A percentile compares a stretch with the other conserved stretches of the same genome.
These are phyloP conservation scores for Pyricularia grisea DNA, from an alignment of 2,329 filamentous ascomycete genomes.

Conservation along the genomic window DNA sequence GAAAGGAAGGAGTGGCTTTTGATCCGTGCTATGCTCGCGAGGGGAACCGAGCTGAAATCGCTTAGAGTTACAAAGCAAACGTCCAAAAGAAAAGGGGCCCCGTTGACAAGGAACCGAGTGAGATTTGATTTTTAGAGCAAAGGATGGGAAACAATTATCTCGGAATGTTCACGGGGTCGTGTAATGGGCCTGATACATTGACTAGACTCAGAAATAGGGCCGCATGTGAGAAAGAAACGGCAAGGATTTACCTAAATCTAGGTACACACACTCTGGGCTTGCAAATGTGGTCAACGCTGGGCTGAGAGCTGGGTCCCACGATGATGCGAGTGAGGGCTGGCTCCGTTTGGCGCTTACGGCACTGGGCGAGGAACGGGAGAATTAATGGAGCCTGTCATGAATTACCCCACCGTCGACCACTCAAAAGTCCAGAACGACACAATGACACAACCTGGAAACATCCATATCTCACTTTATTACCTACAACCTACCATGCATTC, in stretches of 20 bases:
- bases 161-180: neutral
- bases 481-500: neutral
- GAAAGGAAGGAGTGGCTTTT: neutral
- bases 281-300: neutral
- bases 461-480: neutral
- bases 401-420: constrained; percentile 3
- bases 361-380: neutral
- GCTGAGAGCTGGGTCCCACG: neutral
- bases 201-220: neutral
- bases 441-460: neutral
- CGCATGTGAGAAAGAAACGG: neutral
- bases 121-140: neutral
- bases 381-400: neutral
- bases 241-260: neutral
- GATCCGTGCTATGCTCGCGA: neutral
- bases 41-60: neutral
- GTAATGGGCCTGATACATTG: neutral
- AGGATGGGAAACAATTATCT: neutral
- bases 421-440: constrained; percentile 1
- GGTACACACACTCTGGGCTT: neutral
- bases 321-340: neutral
- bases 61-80: neutral
- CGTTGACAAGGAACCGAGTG: neutral
- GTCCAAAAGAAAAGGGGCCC: neutral
- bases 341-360: neutral